These are phyloP conservation scores for Penicillium sp. DNA, from an alignment of 2,329 filamentous ascomycete species.

Conservation along the genomic window DNA sequence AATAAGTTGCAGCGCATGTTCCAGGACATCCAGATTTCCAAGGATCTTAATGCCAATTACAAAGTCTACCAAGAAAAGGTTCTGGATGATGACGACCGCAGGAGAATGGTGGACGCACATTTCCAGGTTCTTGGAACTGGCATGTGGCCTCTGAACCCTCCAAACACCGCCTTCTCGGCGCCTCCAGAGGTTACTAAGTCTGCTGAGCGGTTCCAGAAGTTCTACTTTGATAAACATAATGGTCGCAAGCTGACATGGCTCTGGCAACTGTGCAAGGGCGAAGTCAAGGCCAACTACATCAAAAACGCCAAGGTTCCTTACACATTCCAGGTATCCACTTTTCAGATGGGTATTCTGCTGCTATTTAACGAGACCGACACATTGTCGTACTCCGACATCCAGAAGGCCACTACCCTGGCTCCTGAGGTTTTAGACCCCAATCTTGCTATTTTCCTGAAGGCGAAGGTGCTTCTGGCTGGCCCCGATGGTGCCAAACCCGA, in stretches of 20 bases:
- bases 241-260: constrained; percentile 96
- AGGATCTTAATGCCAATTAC: constrained; percentile 90
- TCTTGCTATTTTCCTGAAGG: constrained; percentile 83
- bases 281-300: constrained; percentile 91
- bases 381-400: constrained; percentile 84
- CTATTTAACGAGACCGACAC: constrained; percentile 91
- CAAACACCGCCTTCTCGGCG: constrained; percentile 83
- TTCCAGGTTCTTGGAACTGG: constrained; percentile 95
- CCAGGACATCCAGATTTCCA: constrained; percentile 98
- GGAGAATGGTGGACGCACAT: constrained; percentile 75
- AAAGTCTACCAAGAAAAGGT: constrained; percentile 71
- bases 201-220: constrained; percentile 83
- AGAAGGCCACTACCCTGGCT: constrained; percentile 74
- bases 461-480: constrained; percentile 77
- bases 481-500: constrained; percentile 74
- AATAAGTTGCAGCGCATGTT: constrained; percentile 99
- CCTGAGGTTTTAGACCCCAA: constrained; percentile 84
- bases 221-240: constrained; percentile 95
- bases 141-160: constrained; percentile 91
- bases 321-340: constrained; percentile 96
- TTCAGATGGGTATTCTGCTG: constrained; percentile 94
- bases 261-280: constrained; percentile 97
- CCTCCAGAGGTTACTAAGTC: constrained; percentile 82
- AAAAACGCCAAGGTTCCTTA: constrained; percentile 87
- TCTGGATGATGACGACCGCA: constrained; percentile 65